Base-by-base conservation (phyloP, 768 basidiomycete species). In the Mrakia frigida region DNA sequence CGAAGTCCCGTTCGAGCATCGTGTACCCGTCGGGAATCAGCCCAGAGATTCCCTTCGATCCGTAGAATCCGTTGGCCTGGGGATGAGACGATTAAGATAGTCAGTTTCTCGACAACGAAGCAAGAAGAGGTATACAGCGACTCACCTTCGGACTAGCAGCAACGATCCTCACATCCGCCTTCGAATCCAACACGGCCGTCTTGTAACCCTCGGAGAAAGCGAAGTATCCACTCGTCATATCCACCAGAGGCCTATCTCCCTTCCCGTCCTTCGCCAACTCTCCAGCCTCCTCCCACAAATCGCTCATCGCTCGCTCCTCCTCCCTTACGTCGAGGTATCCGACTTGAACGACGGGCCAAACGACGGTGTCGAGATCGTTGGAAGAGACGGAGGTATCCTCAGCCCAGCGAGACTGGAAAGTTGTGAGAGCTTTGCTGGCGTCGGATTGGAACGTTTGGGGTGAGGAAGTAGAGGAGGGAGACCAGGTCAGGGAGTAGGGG, bases 11-110 rank as follows among this genome's bases (percentile, higher is more conserved):
- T 80, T 97, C 94, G 67, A 93, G 86, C 23, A 92, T 82, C 0
- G 94, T 97, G 82, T 99, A 99, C 0, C 90, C 97, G 82, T 96
- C 96, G 7, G 97, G 97, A 80, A 99, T 94, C 75, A 93, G 88
- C 18, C 92, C 90, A 14, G 96, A 98, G 21, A 98, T 85, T 2
- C 97, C 97, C 67, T 85, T 87, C 3, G 95, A 97, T 3, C 90
- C 90, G 82, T 89, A 93, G 82, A 99, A 99, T 0, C 97, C 97
- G 81, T 99, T 99, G 31, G 97, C 94, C 94, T 98, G 75, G 23
- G 25, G 46, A 25, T 43, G 35, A 35, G 33, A 63, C 0, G 16
- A 50, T 70, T 41, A 33, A 63, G 13, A 56, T 2, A 50, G 50
- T 28, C 11, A 80, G 33, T n/a, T 31, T 11, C n/a, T n/a, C n/a